Evolutionary conservation across 164 flowering plant species (phyloP).

Genomic region (Cinnamomum micranthum): DNA sequence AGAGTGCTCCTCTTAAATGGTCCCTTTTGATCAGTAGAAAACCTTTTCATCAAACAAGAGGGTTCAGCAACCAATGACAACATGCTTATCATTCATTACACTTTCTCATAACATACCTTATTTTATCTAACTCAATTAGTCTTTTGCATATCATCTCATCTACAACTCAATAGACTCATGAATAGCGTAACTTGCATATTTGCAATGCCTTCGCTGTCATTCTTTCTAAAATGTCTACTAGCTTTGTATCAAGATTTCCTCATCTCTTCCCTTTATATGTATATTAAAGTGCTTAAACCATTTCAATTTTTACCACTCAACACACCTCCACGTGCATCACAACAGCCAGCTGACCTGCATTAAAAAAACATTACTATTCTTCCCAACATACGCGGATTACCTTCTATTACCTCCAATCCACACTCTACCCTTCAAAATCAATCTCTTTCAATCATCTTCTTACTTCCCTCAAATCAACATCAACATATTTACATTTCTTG

Average conservation of each 20-base stretch:
- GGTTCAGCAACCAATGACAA: no score
- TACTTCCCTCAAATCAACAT: background rate
- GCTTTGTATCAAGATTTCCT: background rate
- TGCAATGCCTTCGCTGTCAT: background rate
- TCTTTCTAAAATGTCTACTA: background rate
- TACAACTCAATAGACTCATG: no score
- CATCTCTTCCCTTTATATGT: background rate
- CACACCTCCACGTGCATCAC: background rate
- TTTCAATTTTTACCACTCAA: background rate
- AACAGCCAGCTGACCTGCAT: background rate
- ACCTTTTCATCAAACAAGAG: no score
- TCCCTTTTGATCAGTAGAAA: no score
- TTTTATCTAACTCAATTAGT: no score
- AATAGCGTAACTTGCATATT: no score
- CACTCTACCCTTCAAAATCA: background rate
- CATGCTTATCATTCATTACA: no score
- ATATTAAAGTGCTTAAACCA: background rate
- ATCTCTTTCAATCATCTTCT: background rate
- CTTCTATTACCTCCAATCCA: background rate
- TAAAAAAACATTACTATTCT: background rate
- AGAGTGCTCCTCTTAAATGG: no score
- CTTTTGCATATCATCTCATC: no score
- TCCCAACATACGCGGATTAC: background rate
- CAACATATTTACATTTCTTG: constrained; percentile 9
- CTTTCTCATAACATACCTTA: no score